phyloP scores from a whole-genome alignment of 1,284 basidiomycete species.

The Ganoderma multipileum region DNA sequence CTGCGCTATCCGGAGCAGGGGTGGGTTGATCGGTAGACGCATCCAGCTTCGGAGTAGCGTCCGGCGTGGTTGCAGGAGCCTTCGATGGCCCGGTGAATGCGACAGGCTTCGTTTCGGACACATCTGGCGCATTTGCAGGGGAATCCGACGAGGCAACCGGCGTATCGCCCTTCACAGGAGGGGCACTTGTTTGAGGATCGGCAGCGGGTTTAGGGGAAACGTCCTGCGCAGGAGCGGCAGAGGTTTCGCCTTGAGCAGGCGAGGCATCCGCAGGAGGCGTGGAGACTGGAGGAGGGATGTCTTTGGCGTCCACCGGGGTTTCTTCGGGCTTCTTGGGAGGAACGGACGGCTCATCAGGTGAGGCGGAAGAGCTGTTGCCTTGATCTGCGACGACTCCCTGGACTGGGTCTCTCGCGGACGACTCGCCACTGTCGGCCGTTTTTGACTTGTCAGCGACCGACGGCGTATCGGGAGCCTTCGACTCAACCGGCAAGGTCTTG shows the following conservation, averaged over 20 bases:
- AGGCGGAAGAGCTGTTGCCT: background rate
- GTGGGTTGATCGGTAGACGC: background rate
- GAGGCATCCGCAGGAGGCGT: background rate
- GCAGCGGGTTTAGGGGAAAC: background rate
- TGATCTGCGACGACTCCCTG: background rate
- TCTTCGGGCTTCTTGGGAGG: conserved; percentile 12
- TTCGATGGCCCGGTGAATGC: background rate
- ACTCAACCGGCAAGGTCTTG: background rate
- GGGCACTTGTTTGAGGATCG: background rate
- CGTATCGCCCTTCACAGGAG: background rate
- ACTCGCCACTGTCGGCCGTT: background rate
- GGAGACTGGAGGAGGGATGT: background rate
- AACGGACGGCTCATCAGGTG: background rate
- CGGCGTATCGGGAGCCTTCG: background rate
- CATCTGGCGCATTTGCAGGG: background rate
- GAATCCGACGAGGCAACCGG: background rate
- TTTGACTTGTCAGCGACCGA: background rate
- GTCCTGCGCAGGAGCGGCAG: background rate
- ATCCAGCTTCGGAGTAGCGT: background rate
- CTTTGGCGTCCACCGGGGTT: background rate
- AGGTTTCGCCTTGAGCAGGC: background rate
- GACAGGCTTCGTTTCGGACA: background rate
- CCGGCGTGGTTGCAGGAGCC: background rate
- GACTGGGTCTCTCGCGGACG: background rate
- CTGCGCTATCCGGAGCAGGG: background rate